Base-by-base conservation (phyloP, 371 early-diverging fungal species). In the Mucor lusitanicus region DNA sequence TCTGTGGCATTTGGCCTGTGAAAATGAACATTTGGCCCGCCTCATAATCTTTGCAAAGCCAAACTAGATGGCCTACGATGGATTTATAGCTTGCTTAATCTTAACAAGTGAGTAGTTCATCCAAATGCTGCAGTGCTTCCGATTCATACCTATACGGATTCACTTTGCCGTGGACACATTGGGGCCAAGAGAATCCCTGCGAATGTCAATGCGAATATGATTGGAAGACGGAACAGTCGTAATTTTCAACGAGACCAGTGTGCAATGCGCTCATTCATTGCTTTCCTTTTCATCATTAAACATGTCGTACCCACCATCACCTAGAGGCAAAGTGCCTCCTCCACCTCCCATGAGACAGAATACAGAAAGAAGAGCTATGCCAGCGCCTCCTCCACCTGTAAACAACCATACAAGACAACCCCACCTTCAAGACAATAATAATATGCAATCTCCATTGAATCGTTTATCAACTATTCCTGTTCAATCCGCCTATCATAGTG, bases 391-490 rank as follows among this genome's bases (percentile, higher is more conserved):
- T n/a, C 72, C 69, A 17, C 57, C 67, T 61, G n/a, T 62, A 30
- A 55, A 50, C 37, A 37, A 30, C 33, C 27, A 55, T 32, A 9
- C 17, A 17, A 61, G 19, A 25, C 60, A 39, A 53, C 13, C 57
- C 13, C 19, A 23, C 17, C 35, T 30, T 12, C 50, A 59, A 9
- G 7, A n/a, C 1, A 59, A 42, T 13, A 13, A 6, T 1, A 62
- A 62, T 19, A 64, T 65, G 64, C 57, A 67, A 23, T 74, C 80
- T 0, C 80, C 78, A 44, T 65, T 71, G 30, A 54, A 67, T 35
- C 66, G 80, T 25, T 28, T 75, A 62, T 75, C 76, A 0, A 76
- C 83, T 23, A 78, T 80, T 58, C 78, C 75, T n/a, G 79, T 83
- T 48, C 79, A 80, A 57, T 56, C 80, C 25, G 65, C 77, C n/a